Evolutionary conservation across 805 yeast genomes (phyloP), one percentile per base, ranked within the genome.

Genomic region (Teunomyces barrocoloradensis): DNA sequence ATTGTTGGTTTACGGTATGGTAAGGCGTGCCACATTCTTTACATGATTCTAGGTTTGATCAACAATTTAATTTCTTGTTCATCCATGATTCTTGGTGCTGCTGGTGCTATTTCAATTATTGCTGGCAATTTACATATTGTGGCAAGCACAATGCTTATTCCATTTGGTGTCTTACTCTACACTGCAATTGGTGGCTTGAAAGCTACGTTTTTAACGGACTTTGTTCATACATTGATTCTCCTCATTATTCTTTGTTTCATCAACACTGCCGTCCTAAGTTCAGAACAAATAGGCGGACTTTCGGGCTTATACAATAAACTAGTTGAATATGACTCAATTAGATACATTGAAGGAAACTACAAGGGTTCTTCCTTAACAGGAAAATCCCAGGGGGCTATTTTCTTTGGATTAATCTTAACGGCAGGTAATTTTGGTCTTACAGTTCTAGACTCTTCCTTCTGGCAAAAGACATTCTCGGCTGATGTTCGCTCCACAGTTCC

Each of bases 101-200:
- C 60, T 29, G 62, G 61, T n/a, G 66, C 65, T 2, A 58, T 63
- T 30, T 54, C 62, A 2, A 55, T 61, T 17, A 60, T 63, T 43
- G 62, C 64, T 13, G 66, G 65, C 10, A 58, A 63, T 41, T 49
- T 61, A 27, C 58, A 60, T 35, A 59, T 59, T 29, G 65, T 57
- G 32, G 66, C 65, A 5, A 58, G 60, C 39, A 58, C 63, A 1
- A 53, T 61, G 64, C 52, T 61, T 29, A 60, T 62, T 37, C 66
- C 63, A 21, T 62, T 63, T 55, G 68, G 68, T 3, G 81, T 78
- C 13, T 60, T 73, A 48, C 57, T 74, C 25, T 78, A 78, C 54
- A 78, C 82, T 0, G 64, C 73, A 10, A 64, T 73, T 34, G 82
- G 82, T 41, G 82, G 82, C 4, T 59, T 78, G 32, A 75, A 73